Base-by-base conservation (phyloP, 768 basidiomycete genomes). In the Calocybe cyanea region DNA sequence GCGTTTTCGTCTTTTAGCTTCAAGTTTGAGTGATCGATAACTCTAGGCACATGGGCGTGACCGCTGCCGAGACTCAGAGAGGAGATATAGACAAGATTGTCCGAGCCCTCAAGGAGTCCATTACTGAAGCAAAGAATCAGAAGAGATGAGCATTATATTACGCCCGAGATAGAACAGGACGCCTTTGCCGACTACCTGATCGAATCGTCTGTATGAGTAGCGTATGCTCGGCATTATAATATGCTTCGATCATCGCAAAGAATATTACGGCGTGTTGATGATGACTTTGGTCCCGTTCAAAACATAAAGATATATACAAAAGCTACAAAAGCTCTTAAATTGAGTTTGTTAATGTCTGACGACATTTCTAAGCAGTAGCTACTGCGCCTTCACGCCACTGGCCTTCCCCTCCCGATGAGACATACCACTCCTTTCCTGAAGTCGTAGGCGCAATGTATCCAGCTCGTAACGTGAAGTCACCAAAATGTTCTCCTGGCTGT, bases 401-500 rank as follows among this genome's bases (percentile, higher is more conserved):
- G 5, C 86, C 87, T 58, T 91, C 85, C 0, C 90, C 89, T 13
- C 90, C 90, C 71, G 84, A 78, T 14, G 77, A 69, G 37, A 91
- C 87, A 64, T 94, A 96, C 86, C 92, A 97, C 38, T 80, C 71
- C 56, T 77, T 87, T 14, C 94, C 94, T 30, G 83, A 78, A 1
- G 81, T 87, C 0, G 90, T 93, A 2, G 87, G 77, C 28, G 89
- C 77, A 53, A 98, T 92, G 58, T 94, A 92, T 35, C 94, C 92
- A 19, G 81, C 86, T 38, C 95, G 77, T 51, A 99, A 87, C 24
- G 91, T 90, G 63, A 88, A 99, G 65, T 98, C 96, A 24, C 96
- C 96, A 58, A 99, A 98, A 46, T 72, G 84, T 66, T 99, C 96
- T 23, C 90, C 92, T 7, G 89, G 83, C 3, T 73, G 68, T 37